Evolutionary conservation across 495 filamentous ascomycete genomes (phyloP).

Genomic region (Viridothelium virens): DNA sequence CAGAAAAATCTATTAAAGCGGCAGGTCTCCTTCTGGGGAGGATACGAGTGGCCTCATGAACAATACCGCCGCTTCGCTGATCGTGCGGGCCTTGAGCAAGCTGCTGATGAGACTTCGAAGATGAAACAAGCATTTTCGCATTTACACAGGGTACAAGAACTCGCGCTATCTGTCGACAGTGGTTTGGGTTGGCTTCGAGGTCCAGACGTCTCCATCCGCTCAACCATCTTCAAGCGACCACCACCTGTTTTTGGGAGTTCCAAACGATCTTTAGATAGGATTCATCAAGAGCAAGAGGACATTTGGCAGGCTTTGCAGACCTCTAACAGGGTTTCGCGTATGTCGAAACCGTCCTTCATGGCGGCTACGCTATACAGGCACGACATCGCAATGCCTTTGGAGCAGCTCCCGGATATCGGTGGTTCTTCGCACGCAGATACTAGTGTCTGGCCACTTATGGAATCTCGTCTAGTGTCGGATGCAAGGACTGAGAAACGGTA

Average conservation of each 20-base stretch:
- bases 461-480: background rate
- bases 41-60: conserved; percentile 45
- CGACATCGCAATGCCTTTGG: background rate
- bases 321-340: conserved; percentile 11
- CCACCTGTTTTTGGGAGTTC: conserved; percentile 29
- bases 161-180: conserved; percentile 49
- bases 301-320: conserved; percentile 31
- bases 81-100: conserved; percentile 43
- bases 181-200: conserved; percentile 50
- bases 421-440: conserved; percentile 10
- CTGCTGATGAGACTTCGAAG: conserved; percentile 45
- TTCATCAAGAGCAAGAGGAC: conserved; percentile 23
- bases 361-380: background rate
- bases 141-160: conserved; percentile 38
- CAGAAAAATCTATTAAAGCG: conserved; percentile 38
- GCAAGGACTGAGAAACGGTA: background rate
- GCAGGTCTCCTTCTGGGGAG: conserved; percentile 43
- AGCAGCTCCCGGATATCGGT: background rate
- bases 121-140: conserved; percentile 44
- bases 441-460: conserved; percentile 15
- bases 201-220: conserved; percentile 34
- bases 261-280: conserved; percentile 22
- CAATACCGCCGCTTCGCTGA: conserved; percentile 44
- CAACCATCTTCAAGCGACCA: conserved; percentile 24
- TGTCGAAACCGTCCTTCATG: background rate